A percentile compares a stretch with the other conserved stretches of the same genome.
Evolutionary conservation across 352 stramenopile genomes (phyloP).

Genomic region (Globisporangium cylindrosporum): DNA sequence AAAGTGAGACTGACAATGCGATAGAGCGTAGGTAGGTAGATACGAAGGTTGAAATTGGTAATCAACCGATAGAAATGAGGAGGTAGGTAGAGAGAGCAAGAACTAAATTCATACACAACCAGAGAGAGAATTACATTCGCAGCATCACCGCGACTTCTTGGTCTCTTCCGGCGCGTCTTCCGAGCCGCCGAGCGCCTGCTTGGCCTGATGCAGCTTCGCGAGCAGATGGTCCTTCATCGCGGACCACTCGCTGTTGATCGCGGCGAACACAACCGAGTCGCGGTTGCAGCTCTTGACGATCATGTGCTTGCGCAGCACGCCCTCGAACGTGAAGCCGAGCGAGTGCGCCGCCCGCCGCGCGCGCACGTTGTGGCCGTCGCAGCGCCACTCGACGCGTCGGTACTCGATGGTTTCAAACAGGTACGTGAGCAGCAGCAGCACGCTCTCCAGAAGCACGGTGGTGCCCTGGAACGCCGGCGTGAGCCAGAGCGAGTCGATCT

Average conservation of each 20-base stretch:
- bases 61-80: slow-evolving; percentile 9
- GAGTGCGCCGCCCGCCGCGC: slow-evolving; percentile 73
- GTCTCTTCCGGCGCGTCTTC: slow-evolving; percentile 8
- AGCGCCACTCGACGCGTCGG: slow-evolving; percentile 84
- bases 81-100: slow-evolving; percentile 6
- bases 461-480: slow-evolving; percentile 69
- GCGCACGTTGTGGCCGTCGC: slow-evolving; percentile 86
- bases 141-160: slow-evolving; percentile 41
- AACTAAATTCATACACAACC: background rate
- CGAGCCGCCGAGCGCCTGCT: slow-evolving; percentile 6
- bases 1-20: background rate
- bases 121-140: background rate
- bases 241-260: slow-evolving; percentile 87
- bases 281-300: slow-evolving; percentile 84
- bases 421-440: slow-evolving; percentile 68
- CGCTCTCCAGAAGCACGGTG: slow-evolving; percentile 44
- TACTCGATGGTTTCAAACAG: slow-evolving; percentile 72
- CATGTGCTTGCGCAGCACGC: slow-evolving; percentile 84
- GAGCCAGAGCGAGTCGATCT: slow-evolving; percentile 82
- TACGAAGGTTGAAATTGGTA: background rate
- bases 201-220: slow-evolving; percentile 30
- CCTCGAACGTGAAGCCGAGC: slow-evolving; percentile 85
- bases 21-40: slow-evolving; percentile 1
- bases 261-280: slow-evolving; percentile 82
- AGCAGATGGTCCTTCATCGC: slow-evolving; percentile 65